Percentiles rank a stretch among this genome's conserved stretches.
Conservation (phyloP, 495 filamentous ascomycete species). For the Hyaloscypha hepaticicola region DNA sequence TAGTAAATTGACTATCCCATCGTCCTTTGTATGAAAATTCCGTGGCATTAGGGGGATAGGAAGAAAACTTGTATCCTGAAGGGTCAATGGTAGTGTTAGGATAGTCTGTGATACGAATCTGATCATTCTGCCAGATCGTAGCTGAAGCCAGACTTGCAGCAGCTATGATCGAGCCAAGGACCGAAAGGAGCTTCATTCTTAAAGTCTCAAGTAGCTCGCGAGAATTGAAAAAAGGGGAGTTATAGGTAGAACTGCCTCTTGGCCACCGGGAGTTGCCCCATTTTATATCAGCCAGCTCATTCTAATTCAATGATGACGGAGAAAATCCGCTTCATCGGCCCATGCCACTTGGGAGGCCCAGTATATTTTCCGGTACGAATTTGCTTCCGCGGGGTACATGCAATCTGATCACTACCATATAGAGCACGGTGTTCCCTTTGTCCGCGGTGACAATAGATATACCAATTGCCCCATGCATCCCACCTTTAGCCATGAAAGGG, state of each 20-base stretch:
- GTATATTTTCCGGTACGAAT: neutral
- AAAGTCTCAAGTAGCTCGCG: neutral
- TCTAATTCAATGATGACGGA: neutral
- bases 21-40: conserved; percentile 70
- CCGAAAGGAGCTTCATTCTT: conserved; percentile 24
- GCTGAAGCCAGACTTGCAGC: conserved; percentile 26
- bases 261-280: neutral
- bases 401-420: neutral
- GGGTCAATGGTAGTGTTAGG: conserved; percentile 47
- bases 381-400: neutral
- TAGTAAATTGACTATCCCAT: conserved; percentile 66
- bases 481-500: neutral
- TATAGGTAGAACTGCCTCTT: neutral
- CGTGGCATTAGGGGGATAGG: conserved; percentile 52
- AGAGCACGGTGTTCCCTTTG: neutral
- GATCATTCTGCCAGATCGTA: conserved; percentile 65
- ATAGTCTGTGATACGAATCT: conserved; percentile 47
- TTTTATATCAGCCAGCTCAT: neutral
- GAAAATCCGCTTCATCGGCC: neutral
- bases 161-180: neutral
- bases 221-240: neutral
- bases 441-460: neutral
- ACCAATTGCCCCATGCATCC: neutral
- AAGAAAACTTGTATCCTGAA: conserved; percentile 40
- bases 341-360: neutral